phyloP scores from a whole-genome alignment of 257 asterid genomes.

The Forsythia viridissima region DNA sequence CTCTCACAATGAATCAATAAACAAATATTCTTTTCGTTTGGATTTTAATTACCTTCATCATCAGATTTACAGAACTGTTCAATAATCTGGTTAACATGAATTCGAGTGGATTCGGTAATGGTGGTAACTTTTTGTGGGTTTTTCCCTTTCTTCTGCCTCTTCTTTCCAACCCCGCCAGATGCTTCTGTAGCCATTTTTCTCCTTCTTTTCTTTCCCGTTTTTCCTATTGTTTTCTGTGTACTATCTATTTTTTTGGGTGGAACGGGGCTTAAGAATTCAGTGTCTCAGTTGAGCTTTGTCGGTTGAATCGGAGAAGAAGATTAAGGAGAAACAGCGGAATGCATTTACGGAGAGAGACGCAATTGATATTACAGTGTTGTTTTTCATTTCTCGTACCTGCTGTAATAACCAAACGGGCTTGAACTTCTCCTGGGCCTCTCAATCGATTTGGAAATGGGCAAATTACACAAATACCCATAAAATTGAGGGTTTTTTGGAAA shows the following conservation, averaged over 20 bases:
- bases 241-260: neutral
- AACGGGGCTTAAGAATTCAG: neutral
- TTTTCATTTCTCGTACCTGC: neutral
- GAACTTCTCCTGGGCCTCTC: too few species aligned
- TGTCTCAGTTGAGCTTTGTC: neutral
- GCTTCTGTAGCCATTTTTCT: slow-evolving; percentile 28
- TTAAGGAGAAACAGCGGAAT: neutral
- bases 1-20: neutral
- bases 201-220: neutral
- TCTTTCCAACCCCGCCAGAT: slow-evolving; percentile 29
- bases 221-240: neutral
- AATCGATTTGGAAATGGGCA: too few species aligned
- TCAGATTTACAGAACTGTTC: slow-evolving; percentile 52
- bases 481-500: too few species aligned
- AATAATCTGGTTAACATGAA: slow-evolving; percentile 49
- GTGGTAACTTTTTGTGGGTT: neutral
- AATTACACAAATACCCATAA: too few species aligned
- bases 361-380: neutral
- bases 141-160: slow-evolving; percentile 38
- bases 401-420: neutral
- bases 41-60: slow-evolving; percentile 42
- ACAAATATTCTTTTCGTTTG: neutral
- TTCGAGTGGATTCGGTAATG: slow-evolving; percentile 48
- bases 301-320: neutral
- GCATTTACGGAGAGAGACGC: neutral